Evolutionary conservation across 2,329 filamentous ascomycete species (phyloP).

Genomic region (Aureobasidium subglaciale): DNA sequence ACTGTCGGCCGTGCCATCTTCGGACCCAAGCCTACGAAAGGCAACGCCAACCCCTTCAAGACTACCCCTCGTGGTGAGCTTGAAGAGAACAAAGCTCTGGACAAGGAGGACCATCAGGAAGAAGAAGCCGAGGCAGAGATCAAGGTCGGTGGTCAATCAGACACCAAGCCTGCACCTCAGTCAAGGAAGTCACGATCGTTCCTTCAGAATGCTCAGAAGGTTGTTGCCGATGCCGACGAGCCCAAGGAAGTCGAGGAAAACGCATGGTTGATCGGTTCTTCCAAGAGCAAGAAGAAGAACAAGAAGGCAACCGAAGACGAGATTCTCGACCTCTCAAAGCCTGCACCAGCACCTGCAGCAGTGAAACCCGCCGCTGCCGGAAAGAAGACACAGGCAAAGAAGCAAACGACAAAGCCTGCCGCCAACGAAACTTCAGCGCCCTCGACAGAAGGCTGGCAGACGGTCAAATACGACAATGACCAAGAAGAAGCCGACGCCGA

Average conservation of each 20-base stretch:
- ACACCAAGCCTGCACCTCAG: constrained; percentile 18
- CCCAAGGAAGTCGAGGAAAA: constrained; percentile 7
- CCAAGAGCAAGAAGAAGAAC: constrained; percentile 19
- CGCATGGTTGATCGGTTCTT: constrained; percentile 22
- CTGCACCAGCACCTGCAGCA: background rate
- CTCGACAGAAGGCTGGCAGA: constrained; percentile 39
- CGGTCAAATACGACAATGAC: constrained; percentile 29
- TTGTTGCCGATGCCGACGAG: constrained; percentile 4
- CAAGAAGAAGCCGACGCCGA: constrained; percentile 22
- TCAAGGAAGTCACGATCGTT: constrained; percentile 19
- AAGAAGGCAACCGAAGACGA: constrained; percentile 15
- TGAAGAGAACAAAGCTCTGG: constrained; percentile 52
- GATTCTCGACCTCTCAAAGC: constrained; percentile 19
- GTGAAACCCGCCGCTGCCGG: background rate
- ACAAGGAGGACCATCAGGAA: constrained; percentile 28
- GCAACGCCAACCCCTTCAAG: constrained; percentile 25
- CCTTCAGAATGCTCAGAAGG: constrained; percentile 17
- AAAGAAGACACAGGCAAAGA: constrained; percentile 13
- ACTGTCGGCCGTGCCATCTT: constrained; percentile 65
- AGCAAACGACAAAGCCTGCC: background rate
- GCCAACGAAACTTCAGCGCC: constrained; percentile 23
- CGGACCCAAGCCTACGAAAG: constrained; percentile 43
- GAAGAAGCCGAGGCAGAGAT: constrained; percentile 29
- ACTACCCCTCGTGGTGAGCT: constrained; percentile 45
- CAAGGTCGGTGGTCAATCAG: constrained; percentile 26